Percentiles rank a stretch among this genome's conserved stretches.
These are phyloP conservation scores for Rhizodiscina lignyota DNA, from an alignment of 495 filamentous ascomycete species.

Conservation along the genomic window DNA sequence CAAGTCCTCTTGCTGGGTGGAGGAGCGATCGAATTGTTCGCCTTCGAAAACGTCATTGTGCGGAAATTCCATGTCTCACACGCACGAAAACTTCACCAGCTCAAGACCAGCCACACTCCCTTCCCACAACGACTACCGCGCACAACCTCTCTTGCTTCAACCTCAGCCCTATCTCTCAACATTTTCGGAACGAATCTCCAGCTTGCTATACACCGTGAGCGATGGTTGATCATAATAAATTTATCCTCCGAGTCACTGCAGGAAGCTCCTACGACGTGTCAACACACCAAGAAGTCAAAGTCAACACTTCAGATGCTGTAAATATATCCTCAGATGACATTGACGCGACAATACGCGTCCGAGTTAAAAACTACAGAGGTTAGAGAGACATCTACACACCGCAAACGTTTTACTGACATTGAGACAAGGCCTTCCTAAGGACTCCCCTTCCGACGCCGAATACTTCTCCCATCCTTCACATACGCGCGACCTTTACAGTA, in stretches of 20 bases:
- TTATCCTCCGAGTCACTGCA: constrained; percentile 54
- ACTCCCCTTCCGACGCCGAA: constrained; percentile 28
- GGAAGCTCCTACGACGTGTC: constrained; percentile 53
- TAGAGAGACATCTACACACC: constrained; percentile 3
- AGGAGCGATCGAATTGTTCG: too few relatives aligned
- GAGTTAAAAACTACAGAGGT: constrained; percentile 47
- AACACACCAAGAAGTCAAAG: constrained; percentile 49
- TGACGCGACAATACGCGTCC: constrained; percentile 46
- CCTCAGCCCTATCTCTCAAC: too few relatives aligned
- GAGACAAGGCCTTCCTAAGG: constrained; percentile 14
- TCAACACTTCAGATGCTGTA: constrained; percentile 45
- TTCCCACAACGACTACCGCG: too few relatives aligned
- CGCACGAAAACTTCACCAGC: too few relatives aligned
- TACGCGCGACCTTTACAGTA: constrained; percentile 60
- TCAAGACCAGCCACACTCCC: too few relatives aligned
- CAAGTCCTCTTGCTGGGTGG: too few relatives aligned
- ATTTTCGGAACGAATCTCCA: too few relatives aligned
- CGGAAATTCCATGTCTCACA: too few relatives aligned
- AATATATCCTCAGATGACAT: constrained; percentile 43
- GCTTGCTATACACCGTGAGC: too few relatives aligned
- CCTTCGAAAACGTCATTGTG: too few relatives aligned
- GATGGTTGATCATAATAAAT: constrained; percentile 20
- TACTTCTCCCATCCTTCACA: constrained; percentile 65
- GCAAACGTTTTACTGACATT: constrained; percentile 4
- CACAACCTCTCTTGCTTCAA: too few relatives aligned